Conservation (phyloP, 1,284 basidiomycete species). For the Cronartium ribicola region DNA sequence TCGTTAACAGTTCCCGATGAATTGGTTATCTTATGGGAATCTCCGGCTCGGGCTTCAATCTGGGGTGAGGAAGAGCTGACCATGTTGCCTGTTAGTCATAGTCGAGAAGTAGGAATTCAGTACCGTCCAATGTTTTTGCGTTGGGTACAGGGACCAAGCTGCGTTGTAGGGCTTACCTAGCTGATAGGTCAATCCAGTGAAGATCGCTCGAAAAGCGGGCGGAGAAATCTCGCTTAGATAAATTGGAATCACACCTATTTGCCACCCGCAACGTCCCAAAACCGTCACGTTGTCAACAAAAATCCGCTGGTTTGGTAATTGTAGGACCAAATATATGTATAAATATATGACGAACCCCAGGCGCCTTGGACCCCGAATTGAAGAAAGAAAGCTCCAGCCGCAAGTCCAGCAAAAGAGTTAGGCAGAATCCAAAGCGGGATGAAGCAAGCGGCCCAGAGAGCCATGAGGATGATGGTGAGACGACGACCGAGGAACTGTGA, state of each 20-base stretch:
- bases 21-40: conserved; percentile 44
- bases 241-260: conserved; percentile 65
- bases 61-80: conserved; percentile 80
- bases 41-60: conserved; percentile 73
- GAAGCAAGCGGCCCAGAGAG: conserved; percentile 56
- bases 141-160: background rate
- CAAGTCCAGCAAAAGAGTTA: conserved; percentile 50
- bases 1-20: conserved; percentile 60
- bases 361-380: conserved; percentile 57
- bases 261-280: background rate
- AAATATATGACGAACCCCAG: conserved; percentile 51
- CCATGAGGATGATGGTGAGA: conserved; percentile 70
- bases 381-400: conserved; percentile 60
- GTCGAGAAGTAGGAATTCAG: conserved; percentile 17
- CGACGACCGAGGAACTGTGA: conserved; percentile 85
- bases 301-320: conserved; percentile 3
- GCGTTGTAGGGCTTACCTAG: conserved; percentile 62
- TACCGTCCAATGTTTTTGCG: conserved; percentile 34
- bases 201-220: conserved; percentile 85
- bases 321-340: conserved; percentile 44
- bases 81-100: conserved; percentile 58
- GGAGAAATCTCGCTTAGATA: conserved; percentile 86
- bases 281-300: background rate
- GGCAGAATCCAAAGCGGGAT: conserved; percentile 54
- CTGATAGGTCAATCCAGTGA: conserved; percentile 87